Evolutionary conservation across 192 early-diverging fungal species (phyloP), one percentile per base, ranked within the genome.

Genomic region (Mortierella claussenii): DNA sequence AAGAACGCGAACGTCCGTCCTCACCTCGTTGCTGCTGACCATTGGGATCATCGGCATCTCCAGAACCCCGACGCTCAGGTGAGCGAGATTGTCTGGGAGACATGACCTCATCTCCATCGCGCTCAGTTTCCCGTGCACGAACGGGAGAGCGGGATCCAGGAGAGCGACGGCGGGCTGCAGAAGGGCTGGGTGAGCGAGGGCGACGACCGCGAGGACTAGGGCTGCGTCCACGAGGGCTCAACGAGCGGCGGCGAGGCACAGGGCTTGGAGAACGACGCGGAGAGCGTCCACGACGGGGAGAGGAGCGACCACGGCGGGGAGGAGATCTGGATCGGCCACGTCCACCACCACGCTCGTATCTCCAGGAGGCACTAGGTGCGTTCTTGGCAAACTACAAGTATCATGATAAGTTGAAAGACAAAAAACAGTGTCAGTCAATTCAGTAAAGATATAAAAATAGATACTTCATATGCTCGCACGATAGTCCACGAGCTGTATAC

Each of bases 301-400:
- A 67, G 21, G 80, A 79, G 37, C 81, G 69, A n/a, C 69, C 59
- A 15, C 69, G 71, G 33, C 60, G 71, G 0, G 68, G 58, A 43
- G 62, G 71, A n/a, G 71, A 66, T 33, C 71, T 56, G 45, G 62
- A 65, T 0, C 71, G 71, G 7, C 63, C 43, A 21, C 70, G 76
- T 36, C 76, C 53, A 18, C 83, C 83, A 33, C 82, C 82, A 31
- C 84, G 83, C n/a, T 89, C 92, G 58, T 90, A 92, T 42, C 94
- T 84, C 94, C 94, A 95, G 31, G 86, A 85, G 15, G 89, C 78
- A 54, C 89, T 87, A 2, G 94, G 94, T 26, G 93, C 82, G 46
- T 92, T 93, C 80, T 94, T 94, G 50, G 95, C 95, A 92, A 92
- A 97, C 86, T 90, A 62, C 13, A 40, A 40, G 37, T 40, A 40